These are phyloP conservation scores for Pseudopyrenochaeta lycopersici DNA, from an alignment of 2,329 filamentous ascomycete genomes.

Conservation along the genomic window DNA sequence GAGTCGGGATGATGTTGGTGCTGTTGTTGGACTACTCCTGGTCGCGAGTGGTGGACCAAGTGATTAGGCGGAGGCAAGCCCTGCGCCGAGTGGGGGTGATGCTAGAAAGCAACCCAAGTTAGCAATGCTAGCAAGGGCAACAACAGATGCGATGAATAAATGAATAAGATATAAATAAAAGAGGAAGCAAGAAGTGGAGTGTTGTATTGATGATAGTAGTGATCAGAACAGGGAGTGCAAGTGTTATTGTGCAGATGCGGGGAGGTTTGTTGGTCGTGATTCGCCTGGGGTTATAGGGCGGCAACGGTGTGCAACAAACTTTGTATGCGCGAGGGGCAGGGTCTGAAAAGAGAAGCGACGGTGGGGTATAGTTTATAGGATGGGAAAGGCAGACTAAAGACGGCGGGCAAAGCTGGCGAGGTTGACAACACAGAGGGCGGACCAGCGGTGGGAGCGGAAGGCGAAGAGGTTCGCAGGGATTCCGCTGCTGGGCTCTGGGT, in stretches of 20 bases:
- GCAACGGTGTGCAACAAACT: conserved; percentile 27
- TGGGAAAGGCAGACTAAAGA: conserved; percentile 40
- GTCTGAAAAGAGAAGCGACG: conserved; percentile 41
- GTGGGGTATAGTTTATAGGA: conserved; percentile 48
- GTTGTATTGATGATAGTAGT: conserved; percentile 6
- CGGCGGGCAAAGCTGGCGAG: conserved; percentile 25
- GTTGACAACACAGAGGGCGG: conserved; percentile 45
- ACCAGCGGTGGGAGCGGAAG: conserved; percentile 40
- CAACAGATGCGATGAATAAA: conserved; percentile 14
- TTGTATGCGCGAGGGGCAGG: conserved; percentile 48
- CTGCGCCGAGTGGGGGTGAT: conserved; percentile 79
- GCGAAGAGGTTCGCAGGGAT: conserved; percentile 41
- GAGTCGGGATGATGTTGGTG: conserved; percentile 66
- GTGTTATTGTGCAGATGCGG: conserved; percentile 26
- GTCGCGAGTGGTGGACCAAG: conserved; percentile 73
- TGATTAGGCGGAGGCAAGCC: conserved; percentile 71
- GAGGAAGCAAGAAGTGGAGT: conserved; percentile 4
- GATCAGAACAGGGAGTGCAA: conserved; percentile 26
- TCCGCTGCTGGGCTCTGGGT: conserved; percentile 37
- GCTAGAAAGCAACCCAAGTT: conserved; percentile 60
- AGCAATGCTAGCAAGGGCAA: conserved; percentile 34
- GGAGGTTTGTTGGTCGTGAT: conserved; percentile 29
- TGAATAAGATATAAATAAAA: conserved; percentile 20
- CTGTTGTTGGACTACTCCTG: conserved; percentile 70
- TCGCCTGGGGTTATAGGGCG: conserved; percentile 30